Base-by-base conservation (phyloP, 1,284 basidiomycete species). In the Golubevia sp. region DNA sequence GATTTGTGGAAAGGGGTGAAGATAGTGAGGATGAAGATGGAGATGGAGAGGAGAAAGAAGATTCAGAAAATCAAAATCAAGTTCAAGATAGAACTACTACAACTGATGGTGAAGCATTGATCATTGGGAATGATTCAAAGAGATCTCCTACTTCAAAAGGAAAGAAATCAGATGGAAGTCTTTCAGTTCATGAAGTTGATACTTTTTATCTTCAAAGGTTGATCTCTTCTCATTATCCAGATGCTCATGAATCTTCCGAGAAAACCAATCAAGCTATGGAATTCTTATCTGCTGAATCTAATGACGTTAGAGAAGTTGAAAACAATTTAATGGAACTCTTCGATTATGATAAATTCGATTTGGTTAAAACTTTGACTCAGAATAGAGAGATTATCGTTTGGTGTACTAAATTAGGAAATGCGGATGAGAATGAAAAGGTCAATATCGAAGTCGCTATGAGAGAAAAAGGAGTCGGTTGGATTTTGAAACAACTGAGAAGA, bases 181-280 rank as follows among this genome's bases (percentile, higher is more conserved):
- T 99, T 52, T 91, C 92, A 0, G 94, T 94, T 0, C 93, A 96
- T 73, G 88, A 92, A 55, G 90, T 99, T 73, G 96, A 99, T 83
- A 95, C 90, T 34, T 99, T 97, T 88, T 99, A 95, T 94, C 92
- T 99, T 0, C 97, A 99, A 82, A 90, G 96, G 2, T 91, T 96
- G 65, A 90, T 99, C 64, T 90, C 92, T 0, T 90, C 92, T 77
- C 88, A 93, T 38, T 98, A 97, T 81, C 88, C 94, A 2, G 97
- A 99, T 83, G 93, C 94, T 1, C 91, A 96, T 73, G 96, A 95
- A 30, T 92, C 94, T 0, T 91, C 93, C 65, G 92, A 94, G 84
- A 96, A 99, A 82, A 92, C 97, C 0, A 86, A 91, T 0, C 86
- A 90, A 11, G 93, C 96, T 0, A 90, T 99, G 62, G 89, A 90